Conservation (phyloP, 1,284 basidiomycete genomes). For the Puccinia horiana region DNA sequence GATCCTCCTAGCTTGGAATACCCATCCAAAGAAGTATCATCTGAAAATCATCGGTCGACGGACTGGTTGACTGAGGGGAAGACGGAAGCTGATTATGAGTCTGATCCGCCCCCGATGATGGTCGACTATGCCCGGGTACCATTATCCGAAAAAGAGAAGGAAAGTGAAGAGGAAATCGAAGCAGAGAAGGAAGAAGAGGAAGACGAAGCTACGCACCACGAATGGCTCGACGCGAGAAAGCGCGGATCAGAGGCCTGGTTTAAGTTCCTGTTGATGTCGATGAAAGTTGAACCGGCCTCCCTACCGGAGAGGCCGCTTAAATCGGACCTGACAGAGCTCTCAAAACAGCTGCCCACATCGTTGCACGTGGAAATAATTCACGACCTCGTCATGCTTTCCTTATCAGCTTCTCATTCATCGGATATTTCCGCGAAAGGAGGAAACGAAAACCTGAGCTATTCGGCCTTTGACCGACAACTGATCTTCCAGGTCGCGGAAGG, state of each 20-base stretch:
- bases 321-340: slow-evolving; percentile 12
- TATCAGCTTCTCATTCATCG: slow-evolving; percentile 6
- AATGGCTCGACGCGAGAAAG: background rate
- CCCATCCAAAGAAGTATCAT: background rate
- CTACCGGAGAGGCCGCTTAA: background rate
- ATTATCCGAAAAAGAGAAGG: background rate
- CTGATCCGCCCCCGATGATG: background rate
- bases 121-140: background rate
- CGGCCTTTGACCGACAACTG: slow-evolving; percentile 20
- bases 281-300: slow-evolving; percentile 21
- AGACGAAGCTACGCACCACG: slow-evolving; percentile 15
- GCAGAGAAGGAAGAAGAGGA: background rate
- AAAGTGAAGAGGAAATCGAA: background rate
- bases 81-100: background rate
- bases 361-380: slow-evolving; percentile 44
- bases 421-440: background rate
- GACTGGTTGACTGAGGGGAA: background rate
- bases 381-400: slow-evolving; percentile 38
- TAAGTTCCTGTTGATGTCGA: background rate
- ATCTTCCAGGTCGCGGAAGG: slow-evolving; percentile 25
- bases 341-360: slow-evolving; percentile 21
- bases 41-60: background rate
- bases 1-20: background rate
- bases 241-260: background rate
- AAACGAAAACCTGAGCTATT: slow-evolving; percentile 12